These are phyloP conservation scores for Keithomyces neogunnii DNA, from an alignment of 2,329 filamentous ascomycete species.

Conservation along the genomic window DNA sequence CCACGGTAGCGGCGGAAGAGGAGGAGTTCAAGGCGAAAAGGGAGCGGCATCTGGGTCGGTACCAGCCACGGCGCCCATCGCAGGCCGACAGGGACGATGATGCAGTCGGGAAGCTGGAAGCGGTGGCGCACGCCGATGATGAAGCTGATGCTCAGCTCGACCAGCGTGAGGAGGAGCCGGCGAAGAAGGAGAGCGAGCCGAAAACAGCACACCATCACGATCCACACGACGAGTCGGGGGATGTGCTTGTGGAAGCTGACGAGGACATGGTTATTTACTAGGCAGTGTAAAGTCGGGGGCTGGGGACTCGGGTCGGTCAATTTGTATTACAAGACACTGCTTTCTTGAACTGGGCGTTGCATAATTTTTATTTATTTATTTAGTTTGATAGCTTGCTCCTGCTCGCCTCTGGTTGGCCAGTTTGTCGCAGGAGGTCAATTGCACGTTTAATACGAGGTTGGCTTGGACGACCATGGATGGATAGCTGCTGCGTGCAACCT, in stretches of 20 bases:
- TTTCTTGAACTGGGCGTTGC: background rate
- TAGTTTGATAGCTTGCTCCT: no score
- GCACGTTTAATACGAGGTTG: no score
- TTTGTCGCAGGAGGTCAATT: no score
- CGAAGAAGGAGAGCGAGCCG: background rate
- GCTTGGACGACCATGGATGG: no score
- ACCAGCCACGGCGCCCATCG: slow-evolving; percentile 14
- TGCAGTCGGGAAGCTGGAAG: slow-evolving; percentile 16
- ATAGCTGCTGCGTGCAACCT: no score
- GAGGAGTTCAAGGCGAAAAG: slow-evolving; percentile 50
- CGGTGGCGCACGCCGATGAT: slow-evolving; percentile 1
- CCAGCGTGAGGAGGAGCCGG: background rate
- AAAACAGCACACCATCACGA: slow-evolving; percentile 24
- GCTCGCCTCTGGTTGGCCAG: no score
- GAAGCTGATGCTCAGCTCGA: background rate
- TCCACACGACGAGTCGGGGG: slow-evolving; percentile 61
- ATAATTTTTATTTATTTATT: no score
- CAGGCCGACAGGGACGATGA: slow-evolving; percentile 15
- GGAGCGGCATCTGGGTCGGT: slow-evolving; percentile 25
- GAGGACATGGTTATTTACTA: slow-evolving; percentile 91
- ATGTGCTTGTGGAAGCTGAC: slow-evolving; percentile 74
- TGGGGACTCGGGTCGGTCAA: background rate
- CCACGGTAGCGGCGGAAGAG: slow-evolving; percentile 54
- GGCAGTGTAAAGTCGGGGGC: slow-evolving; percentile 13
- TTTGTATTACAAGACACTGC: background rate